Evolutionary conservation across 23 red algal genomes (phyloP).

Genomic region (Pyropia yezoensis): DNA sequence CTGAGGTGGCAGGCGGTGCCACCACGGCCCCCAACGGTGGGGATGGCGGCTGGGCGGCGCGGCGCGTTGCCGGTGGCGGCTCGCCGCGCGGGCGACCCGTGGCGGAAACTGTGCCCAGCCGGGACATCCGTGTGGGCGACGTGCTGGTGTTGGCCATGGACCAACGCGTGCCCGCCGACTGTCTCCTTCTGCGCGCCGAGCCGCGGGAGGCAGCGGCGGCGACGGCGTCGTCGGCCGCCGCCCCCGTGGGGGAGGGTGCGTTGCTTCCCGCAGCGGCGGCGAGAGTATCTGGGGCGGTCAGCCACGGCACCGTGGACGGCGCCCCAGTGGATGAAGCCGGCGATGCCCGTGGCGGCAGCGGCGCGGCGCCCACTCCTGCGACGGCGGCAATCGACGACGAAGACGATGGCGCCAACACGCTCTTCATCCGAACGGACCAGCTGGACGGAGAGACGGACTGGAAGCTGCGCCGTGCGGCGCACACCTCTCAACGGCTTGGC

Average conservation of each 20-base stretch:
- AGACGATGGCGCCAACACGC: slow-evolving; percentile 9
- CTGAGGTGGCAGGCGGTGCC: slow-evolving; percentile 1
- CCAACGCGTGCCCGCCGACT: slow-evolving; percentile 92
- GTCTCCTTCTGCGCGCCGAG: slow-evolving; percentile 63
- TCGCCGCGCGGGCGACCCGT: neutral
- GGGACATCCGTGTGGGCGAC: slow-evolving; percentile 93
- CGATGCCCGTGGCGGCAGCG: neutral
- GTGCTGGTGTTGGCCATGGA: slow-evolving; percentile 75
- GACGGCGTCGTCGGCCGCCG: neutral
- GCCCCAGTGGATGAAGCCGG: no score
- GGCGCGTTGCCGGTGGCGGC: no score
- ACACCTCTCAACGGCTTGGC: slow-evolving; percentile 52
- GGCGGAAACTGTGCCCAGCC: slow-evolving; percentile 18
- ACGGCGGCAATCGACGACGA: neutral
- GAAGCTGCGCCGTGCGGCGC: slow-evolving; percentile 88
- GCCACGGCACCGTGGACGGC: neutral
- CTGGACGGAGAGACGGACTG: slow-evolving; percentile 98
- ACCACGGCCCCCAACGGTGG: neutral
- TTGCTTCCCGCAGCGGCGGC: no score
- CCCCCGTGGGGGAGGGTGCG: slow-evolving; percentile 8
- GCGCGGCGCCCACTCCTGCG: neutral
- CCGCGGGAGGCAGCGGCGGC: slow-evolving; percentile 14
- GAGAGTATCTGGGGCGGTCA: neutral
- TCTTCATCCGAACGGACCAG: slow-evolving; percentile 96
- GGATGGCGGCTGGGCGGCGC: no score